phyloP scores from a whole-genome alignment of 2,329 filamentous ascomycete species.

The Arthrobotrys sphaeroides region DNA sequence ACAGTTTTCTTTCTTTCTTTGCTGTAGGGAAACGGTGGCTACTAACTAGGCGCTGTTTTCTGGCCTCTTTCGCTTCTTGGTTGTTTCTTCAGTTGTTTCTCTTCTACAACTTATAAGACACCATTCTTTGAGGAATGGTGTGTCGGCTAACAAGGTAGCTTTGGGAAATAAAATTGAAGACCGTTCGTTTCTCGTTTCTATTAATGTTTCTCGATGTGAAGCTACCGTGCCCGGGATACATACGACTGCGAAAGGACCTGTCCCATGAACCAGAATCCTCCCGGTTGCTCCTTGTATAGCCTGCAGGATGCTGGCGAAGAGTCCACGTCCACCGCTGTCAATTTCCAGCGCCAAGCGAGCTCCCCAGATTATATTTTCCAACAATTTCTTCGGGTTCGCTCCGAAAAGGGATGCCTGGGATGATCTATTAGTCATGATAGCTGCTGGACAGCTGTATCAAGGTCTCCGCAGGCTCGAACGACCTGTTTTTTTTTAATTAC shows the following conservation, averaged over 20 bases:
- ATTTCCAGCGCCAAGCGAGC: background rate
- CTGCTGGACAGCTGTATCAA: background rate
- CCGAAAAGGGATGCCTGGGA: background rate
- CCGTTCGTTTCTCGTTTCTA: slow-evolving; percentile 5
- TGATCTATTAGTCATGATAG: background rate
- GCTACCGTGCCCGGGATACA: slow-evolving; percentile 8
- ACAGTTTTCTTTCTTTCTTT: too few relatives aligned
- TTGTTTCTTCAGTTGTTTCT: slow-evolving; percentile 1
- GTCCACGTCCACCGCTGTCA: background rate
- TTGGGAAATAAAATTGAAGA: background rate
- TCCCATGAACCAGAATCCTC: background rate
- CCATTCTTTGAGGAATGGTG: background rate
- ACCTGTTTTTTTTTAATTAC: background rate
- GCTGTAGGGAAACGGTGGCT: slow-evolving; percentile 2
- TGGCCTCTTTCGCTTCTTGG: slow-evolving; percentile 2
- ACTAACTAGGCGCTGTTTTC: slow-evolving; percentile 5
- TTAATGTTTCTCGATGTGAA: background rate
- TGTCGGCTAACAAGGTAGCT: background rate
- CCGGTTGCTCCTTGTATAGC: background rate
- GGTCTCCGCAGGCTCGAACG: background rate
- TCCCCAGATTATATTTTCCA: background rate
- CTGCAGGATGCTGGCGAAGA: background rate
- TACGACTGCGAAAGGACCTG: background rate
- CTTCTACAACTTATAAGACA: background rate
- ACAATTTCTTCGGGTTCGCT: background rate